phyloP scores from a whole-genome alignment of 345 rosid genomes.

The Pistacia atlantica region DNA sequence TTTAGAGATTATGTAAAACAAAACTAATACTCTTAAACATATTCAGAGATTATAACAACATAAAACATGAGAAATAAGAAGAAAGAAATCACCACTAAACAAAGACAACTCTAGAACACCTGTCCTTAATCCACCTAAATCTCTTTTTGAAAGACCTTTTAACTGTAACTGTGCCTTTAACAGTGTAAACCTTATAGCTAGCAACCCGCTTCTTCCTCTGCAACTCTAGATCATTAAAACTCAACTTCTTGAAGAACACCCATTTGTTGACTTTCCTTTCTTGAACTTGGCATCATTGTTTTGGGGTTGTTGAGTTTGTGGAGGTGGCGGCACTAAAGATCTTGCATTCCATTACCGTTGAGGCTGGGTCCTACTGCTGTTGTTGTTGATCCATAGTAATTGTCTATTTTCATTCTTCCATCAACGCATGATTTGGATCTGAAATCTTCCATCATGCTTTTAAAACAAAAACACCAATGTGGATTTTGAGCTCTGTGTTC shows the following conservation, averaged over 20 bases:
- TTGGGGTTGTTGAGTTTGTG: slow-evolving; percentile 20
- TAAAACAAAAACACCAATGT: not conserved
- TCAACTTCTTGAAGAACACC: slow-evolving; percentile 50
- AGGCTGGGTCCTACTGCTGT: slow-evolving; percentile 23
- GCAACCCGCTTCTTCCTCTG: slow-evolving; percentile 75
- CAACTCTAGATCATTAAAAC: slow-evolving; percentile 66
- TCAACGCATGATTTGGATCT: slow-evolving; percentile 62
- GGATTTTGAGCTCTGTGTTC: not conserved
- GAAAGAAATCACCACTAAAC: slow-evolving; percentile 31
- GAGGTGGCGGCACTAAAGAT: slow-evolving; percentile 40
- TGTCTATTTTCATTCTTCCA: slow-evolving; percentile 44
- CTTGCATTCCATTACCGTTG: slow-evolving; percentile 42
- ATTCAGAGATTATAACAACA: not conserved
- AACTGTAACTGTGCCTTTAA: slow-evolving; percentile 78
- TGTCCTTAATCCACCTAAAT: slow-evolving; percentile 66
- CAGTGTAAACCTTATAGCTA: slow-evolving; percentile 64
- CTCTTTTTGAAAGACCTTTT: slow-evolving; percentile 71
- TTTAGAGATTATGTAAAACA: not conserved
- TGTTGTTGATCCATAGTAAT: slow-evolving; percentile 25
- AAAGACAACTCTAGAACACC: slow-evolving; percentile 44
- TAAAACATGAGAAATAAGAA: not conserved
- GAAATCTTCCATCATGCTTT: slow-evolving; percentile 57
- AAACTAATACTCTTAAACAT: not conserved
- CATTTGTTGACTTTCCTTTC: slow-evolving; percentile 49
- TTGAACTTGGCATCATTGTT: slow-evolving; percentile 38